Percentiles rank a stretch among this genome's conserved stretches.
Evolutionary conservation across 352 stramenopile genomes (phyloP).

Genomic region (Globisporangium paddicum): DNA sequence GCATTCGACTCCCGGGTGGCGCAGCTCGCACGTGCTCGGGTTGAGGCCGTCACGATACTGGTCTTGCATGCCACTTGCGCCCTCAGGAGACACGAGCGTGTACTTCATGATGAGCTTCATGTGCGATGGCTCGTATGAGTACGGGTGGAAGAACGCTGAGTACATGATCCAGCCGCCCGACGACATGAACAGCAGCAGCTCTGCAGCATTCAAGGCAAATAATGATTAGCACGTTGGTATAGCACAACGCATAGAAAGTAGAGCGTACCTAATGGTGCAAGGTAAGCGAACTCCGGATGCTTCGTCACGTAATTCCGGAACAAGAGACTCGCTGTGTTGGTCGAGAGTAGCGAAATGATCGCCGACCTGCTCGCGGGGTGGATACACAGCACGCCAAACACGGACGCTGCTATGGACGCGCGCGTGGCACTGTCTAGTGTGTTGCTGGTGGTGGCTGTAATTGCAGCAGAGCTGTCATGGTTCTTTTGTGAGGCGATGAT

Average conservation of each 20-base stretch:
- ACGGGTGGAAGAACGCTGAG: constrained; percentile 52
- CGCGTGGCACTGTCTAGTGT: constrained; percentile 5
- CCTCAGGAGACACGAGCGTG: constrained; percentile 32
- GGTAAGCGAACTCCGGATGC: constrained; percentile 24
- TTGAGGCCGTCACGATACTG: constrained; percentile 41
- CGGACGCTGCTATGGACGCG: constrained; percentile 29
- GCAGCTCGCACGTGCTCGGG: constrained; percentile 36
- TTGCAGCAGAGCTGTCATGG: neutral
- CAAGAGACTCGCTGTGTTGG: constrained; percentile 35
- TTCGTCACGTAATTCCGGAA: constrained; percentile 22
- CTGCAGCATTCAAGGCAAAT: constrained; percentile 9
- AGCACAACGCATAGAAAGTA: neutral
- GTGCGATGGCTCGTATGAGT: constrained; percentile 51
- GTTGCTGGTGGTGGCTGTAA: neutral
- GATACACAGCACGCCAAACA: constrained; percentile 28
- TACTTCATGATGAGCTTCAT: constrained; percentile 60
- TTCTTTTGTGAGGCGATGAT: neutral
- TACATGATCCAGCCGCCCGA: constrained; percentile 58
- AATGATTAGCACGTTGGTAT: neutral
- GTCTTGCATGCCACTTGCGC: constrained; percentile 30
- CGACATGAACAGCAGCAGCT: constrained; percentile 48
- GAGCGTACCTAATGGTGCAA: constrained; percentile 25
- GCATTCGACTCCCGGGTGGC: constrained; percentile 37
- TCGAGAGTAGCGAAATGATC: constrained; percentile 47
- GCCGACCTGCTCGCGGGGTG: constrained; percentile 31